Evolutionary conservation across 768 basidiomycete species (phyloP).

Genomic region (Terana coerulea): DNA sequence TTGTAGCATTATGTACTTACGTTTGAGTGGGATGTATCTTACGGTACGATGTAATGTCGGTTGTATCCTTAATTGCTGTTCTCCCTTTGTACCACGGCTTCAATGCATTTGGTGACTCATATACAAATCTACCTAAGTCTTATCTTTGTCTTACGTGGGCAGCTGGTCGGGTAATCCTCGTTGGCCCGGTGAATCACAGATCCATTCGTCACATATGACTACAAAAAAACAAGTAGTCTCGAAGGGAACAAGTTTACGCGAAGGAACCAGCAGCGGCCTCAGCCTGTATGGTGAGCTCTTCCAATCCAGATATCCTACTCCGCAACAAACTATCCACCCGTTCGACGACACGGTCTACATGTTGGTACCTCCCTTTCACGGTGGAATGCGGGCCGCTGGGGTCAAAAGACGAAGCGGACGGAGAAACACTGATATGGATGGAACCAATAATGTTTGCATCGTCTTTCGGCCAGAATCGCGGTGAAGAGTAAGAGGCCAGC

Average conservation of each 20-base stretch:
- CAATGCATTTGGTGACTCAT: too few species aligned
- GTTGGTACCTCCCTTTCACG: conserved; percentile 47
- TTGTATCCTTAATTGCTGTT: neutral
- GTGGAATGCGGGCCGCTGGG: conserved; percentile 50
- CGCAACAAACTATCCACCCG: conserved; percentile 72
- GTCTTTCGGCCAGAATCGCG: conserved; percentile 97
- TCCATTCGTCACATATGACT: too few species aligned
- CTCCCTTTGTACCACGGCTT: neutral
- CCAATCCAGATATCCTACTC: conserved; percentile 72
- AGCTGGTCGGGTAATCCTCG: too few species aligned
- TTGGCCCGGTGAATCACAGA: too few species aligned
- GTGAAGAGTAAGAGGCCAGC: conserved; percentile 71
- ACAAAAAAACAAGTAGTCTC: too few species aligned
- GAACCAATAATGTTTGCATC: conserved; percentile 81
- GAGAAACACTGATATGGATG: conserved; percentile 84
- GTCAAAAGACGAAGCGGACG: conserved; percentile 53
- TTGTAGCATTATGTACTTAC: neutral
- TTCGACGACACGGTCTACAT: conserved; percentile 69
- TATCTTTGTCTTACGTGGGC: too few species aligned
- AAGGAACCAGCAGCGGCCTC: conserved; percentile 9
- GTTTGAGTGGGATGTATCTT: too few species aligned
- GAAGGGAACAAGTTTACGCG: too few species aligned
- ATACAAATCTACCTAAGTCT: too few species aligned
- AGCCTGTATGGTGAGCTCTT: conserved; percentile 83
- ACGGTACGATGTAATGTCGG: too few species aligned